These are phyloP conservation scores for Pseudopyricularia javanii DNA, from an alignment of 2,329 filamentous ascomycete genomes.

Conservation along the genomic window DNA sequence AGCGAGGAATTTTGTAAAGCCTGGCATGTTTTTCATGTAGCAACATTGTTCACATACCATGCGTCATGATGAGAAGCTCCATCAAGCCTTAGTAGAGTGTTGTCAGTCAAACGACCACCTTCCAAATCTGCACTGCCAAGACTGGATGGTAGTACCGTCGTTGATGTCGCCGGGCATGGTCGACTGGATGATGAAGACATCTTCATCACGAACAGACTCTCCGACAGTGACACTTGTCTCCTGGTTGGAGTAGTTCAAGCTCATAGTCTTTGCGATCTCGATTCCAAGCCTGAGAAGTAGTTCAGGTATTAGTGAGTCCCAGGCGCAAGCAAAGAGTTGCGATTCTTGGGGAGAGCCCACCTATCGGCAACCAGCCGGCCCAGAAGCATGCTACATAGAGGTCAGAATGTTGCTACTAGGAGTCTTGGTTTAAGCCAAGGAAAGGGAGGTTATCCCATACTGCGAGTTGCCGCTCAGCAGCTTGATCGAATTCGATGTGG, in stretches of 20 bases:
- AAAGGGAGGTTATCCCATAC: background rate
- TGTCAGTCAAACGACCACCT: background rate
- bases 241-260: conserved; percentile 57
- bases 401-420: background rate
- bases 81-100: conserved; percentile 42
- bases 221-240: conserved; percentile 86
- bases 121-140: background rate
- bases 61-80: conserved; percentile 97
- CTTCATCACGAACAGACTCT: conserved; percentile 91
- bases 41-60: conserved; percentile 28
- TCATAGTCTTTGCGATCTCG: conserved; percentile 4
- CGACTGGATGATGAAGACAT: conserved; percentile 95
- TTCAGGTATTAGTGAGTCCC: too few species aligned
- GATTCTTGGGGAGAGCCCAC: background rate
- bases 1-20: background rate
- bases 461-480: conserved; percentile 4
- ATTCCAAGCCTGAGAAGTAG: conserved; percentile 1
- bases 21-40: too few species aligned
- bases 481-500: conserved; percentile 3
- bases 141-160: conserved; percentile 42
- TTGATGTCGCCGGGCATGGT: conserved; percentile 95
- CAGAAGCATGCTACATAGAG: background rate
- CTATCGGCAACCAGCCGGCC: conserved; percentile 1
- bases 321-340: background rate
- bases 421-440: background rate